A percentile compares a stretch with the other conserved stretches of the same genome.
Evolutionary conservation across 2,329 filamentous ascomycete genomes (phyloP).

Genomic region (Diplodia scrobiculata): DNA sequence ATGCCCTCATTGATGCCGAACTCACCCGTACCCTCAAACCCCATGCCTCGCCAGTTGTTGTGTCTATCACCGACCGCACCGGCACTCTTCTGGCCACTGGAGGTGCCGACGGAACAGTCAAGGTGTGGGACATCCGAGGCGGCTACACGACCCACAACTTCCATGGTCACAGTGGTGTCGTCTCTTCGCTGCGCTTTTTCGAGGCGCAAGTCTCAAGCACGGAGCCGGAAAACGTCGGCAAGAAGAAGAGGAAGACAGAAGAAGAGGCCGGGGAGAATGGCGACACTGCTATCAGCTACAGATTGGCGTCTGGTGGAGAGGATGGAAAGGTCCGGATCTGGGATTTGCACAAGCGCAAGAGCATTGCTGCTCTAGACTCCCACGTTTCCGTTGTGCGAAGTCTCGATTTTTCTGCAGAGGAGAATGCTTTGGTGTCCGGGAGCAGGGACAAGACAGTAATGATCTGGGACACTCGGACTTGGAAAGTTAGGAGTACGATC

Average conservation of each 20-base stretch:
- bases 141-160: conserved; percentile 95
- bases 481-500: conserved; percentile 78
- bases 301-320: conserved; percentile 87
- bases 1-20: conserved; percentile 63
- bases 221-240: conserved; percentile 40
- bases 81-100: conserved; percentile 90
- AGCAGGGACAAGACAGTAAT: conserved; percentile 93
- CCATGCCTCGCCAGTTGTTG: conserved; percentile 85
- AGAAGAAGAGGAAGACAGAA: conserved; percentile 49
- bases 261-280: conserved; percentile 51
- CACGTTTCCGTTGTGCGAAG: conserved; percentile 94
- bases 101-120: conserved; percentile 88
- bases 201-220: conserved; percentile 59
- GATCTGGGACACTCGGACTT: conserved; percentile 83
- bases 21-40: conserved; percentile 82
- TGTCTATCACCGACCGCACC: conserved; percentile 80
- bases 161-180: conserved; percentile 84
- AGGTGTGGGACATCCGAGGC: conserved; percentile 91
- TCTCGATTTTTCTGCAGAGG: conserved; percentile 74
- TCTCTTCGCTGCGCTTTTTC: conserved; percentile 92
- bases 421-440: conserved; percentile 77
- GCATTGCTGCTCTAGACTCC: conserved; percentile 77
- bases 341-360: conserved; percentile 82
- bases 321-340: conserved; percentile 91
- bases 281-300: conserved; percentile 63